These are phyloP conservation scores for Teunomyces atbi DNA, from an alignment of 805 yeast species.

Conservation along the genomic window DNA sequence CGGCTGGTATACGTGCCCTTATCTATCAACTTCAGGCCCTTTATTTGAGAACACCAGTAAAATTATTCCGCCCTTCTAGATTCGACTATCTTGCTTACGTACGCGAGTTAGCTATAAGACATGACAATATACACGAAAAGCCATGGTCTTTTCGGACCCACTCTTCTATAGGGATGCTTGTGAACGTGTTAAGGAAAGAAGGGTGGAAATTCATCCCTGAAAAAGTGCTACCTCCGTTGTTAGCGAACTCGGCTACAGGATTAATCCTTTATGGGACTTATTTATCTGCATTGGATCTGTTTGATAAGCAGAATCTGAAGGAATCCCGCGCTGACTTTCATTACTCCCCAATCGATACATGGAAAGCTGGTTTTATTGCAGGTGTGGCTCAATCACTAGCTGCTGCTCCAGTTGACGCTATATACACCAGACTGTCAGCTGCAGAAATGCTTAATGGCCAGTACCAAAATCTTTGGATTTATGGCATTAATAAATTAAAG, in stretches of 20 bases:
- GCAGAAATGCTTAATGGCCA: constrained; percentile 67
- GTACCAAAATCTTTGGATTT: constrained; percentile 73
- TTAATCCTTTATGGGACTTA: constrained; percentile 82
- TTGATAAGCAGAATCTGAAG: constrained; percentile 15
- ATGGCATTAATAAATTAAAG: constrained; percentile 63
- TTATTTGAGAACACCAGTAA: constrained; percentile 78
- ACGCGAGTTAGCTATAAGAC: constrained; percentile 48
- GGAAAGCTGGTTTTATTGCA: constrained; percentile 80
- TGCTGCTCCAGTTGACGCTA: constrained; percentile 92
- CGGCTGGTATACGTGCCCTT: constrained; percentile 84
- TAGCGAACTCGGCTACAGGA: constrained; percentile 90
- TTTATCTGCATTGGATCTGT: constrained; percentile 48
- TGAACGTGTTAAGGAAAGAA: constrained; percentile 65
- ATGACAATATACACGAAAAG: constrained; percentile 41
- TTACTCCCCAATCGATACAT: constrained; percentile 52
- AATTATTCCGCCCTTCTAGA: constrained; percentile 85
- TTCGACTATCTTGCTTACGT: constrained; percentile 80
- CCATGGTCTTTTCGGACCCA: constrained; percentile 65
- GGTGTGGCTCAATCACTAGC: constrained; percentile 87
- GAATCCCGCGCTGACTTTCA: constrained; percentile 9
- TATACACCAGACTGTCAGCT: constrained; percentile 76
- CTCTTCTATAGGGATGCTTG: constrained; percentile 72
- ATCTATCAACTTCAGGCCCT: constrained; percentile 75
- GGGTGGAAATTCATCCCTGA: constrained; percentile 90
- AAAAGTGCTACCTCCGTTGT: constrained; percentile 78